Evolutionary conservation across 192 early-diverging fungal genomes (phyloP), one percentile per base, ranked within the genome.

Genomic region (Podila epigama): DNA sequence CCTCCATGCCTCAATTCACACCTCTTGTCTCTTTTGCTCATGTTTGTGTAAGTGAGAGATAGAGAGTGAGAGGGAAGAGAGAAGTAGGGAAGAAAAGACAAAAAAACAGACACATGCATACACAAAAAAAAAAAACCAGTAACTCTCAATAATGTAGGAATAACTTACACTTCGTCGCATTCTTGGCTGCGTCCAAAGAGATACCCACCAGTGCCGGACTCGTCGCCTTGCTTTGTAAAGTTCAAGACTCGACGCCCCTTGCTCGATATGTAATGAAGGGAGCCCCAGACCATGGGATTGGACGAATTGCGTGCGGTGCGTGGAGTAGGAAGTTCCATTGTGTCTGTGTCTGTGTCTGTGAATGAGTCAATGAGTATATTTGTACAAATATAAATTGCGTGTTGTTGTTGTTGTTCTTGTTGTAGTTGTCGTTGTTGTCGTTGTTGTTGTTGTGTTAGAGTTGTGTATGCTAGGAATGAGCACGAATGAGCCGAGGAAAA

Each of bases 221-320:
- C 73, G 35, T 66, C 65, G n/a, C 66, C 73, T 36, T 68, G 66
- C 50, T 77, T 77, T 51, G 60, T 68, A 48, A 77, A 77, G 16
- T 54, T 27, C 12, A 77, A n/a, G n/a, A 58, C 63, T 40, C 44
- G 44, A 48, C n/a, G n/a, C 44, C 25, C 44, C 7, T 48, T 48
- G 5, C 44, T 22, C 8, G 44, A 48, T 22, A 2, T 8, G 25
- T 48, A 48, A 5, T 48, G 18, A 18, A 48, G 7, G 12, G 44
- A 48, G 20, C 44, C 44, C 44, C 44, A 48, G 44, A 48, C 44
- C 12, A n/a, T n/a, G n/a, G n/a, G n/a, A n/a, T 48, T 22, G n/a
- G 44, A 48, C 44, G 44, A 15, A n/a, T n/a, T n/a, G n/a, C n/a
- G n/a, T n/a, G n/a, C n/a, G n/a, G n/a, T n/a, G n/a, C n/a, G n/a